These are phyloP conservation scores for Penicillium vulpinum DNA, from an alignment of 2,329 filamentous ascomycete species.

Conservation along the genomic window DNA sequence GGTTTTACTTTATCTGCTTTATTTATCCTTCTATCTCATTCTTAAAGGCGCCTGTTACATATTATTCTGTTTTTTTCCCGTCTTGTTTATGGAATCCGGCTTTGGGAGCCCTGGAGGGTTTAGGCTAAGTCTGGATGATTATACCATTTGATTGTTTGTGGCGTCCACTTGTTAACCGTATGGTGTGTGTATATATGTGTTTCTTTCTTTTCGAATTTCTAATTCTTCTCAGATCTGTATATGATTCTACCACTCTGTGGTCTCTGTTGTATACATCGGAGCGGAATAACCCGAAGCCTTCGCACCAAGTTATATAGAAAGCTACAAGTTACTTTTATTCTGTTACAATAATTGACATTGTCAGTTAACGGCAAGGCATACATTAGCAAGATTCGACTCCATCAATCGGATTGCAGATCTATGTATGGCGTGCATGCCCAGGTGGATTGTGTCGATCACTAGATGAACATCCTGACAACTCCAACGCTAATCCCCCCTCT, in stretches of 20 bases:
- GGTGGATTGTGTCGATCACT: not conserved
- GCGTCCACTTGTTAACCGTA: conserved; percentile 9
- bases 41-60: conserved; percentile 29
- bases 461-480: not conserved
- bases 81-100: conserved; percentile 5
- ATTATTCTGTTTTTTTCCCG: conserved; percentile 10
- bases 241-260: not conserved
- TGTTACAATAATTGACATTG: not conserved
- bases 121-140: conserved; percentile 12
- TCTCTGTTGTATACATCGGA: not conserved
- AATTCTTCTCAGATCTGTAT: not conserved
- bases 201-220: not conserved
- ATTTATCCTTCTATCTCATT: conserved; percentile 22
- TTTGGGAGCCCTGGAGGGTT: conserved; percentile 3
- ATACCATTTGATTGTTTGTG: conserved; percentile 13
- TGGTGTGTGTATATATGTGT: conserved; percentile 6
- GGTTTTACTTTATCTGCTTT: conserved; percentile 21
- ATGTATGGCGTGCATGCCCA: not conserved
- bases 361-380: not conserved
- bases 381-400: not conserved
- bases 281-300: not conserved
- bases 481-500: not conserved
- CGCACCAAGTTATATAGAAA: not conserved
- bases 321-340: too few species aligned
- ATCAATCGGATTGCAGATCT: not conserved